Evolutionary conservation across 345 rosid genomes (phyloP).

Genomic region (Aquilaria sinensis): DNA sequence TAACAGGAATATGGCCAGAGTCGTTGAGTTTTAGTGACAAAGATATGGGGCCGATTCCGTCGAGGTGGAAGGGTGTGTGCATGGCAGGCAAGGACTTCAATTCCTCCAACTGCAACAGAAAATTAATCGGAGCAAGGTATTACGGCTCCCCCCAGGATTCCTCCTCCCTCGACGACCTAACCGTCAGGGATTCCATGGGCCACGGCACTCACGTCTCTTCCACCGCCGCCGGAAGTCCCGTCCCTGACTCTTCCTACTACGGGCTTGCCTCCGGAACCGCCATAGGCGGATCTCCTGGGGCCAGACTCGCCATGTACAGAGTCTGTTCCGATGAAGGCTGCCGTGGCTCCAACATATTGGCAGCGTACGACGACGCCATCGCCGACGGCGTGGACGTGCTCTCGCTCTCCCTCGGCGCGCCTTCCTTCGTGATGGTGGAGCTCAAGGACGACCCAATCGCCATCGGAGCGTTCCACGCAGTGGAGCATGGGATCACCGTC

Average conservation of each 20-base stretch:
- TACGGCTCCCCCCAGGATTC: constrained; percentile 30
- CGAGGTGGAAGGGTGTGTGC: constrained; percentile 75
- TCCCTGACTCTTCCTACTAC: constrained; percentile 58
- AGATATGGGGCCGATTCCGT: constrained; percentile 49
- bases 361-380: constrained; percentile 75
- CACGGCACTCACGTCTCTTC: constrained; percentile 82
- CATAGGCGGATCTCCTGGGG: constrained; percentile 60
- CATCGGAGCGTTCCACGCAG: constrained; percentile 78
- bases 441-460: constrained; percentile 53
- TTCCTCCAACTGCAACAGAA: constrained; percentile 71
- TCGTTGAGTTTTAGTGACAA: constrained; percentile 70
- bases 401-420: constrained; percentile 65
- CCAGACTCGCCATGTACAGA: constrained; percentile 67
- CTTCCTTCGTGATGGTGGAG: constrained; percentile 23
- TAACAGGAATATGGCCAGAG: constrained; percentile 83
- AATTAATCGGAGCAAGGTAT: constrained; percentile 76
- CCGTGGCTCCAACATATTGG: constrained; percentile 53
- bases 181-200: constrained; percentile 63
- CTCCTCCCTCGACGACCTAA: constrained; percentile 4
- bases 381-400: constrained; percentile 66
- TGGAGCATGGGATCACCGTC: constrained; percentile 59
- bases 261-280: constrained; percentile 73
- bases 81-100: constrained; percentile 33
- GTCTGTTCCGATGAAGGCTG: constrained; percentile 43
- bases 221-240: constrained; percentile 60